A percentile compares a stretch with the other conserved stretches of the same genome.
phyloP scores from a whole-genome alignment of 345 rosid species.

The Mercurialis annua region DNA sequence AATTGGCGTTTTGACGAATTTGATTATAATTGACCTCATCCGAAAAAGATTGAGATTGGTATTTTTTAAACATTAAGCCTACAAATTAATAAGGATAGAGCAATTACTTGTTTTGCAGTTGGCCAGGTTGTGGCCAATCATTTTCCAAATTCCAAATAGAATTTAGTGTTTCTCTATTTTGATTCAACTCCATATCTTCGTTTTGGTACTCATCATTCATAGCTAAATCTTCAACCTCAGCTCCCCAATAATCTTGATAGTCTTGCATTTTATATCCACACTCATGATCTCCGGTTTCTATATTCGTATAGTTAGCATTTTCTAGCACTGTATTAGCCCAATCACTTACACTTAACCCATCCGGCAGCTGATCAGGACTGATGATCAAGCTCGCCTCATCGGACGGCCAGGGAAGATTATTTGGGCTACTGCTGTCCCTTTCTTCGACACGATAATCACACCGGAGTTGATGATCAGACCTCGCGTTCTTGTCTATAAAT shows the following conservation, averaged over 20 bases:
- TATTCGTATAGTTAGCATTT: slow-evolving; percentile 5
- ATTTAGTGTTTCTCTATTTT: slow-evolving; percentile 8
- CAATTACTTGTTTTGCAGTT: neutral
- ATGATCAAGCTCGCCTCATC: too few species aligned
- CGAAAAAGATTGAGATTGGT: too few species aligned
- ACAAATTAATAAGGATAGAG: too few species aligned
- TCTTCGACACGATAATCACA: slow-evolving; percentile 19
- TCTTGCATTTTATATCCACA: slow-evolving; percentile 13
- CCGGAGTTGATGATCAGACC: slow-evolving; percentile 37
- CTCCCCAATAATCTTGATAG: slow-evolving; percentile 18
- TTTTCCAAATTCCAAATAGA: slow-evolving; percentile 42
- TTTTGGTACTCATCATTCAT: slow-evolving; percentile 16
- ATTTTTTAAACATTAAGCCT: too few species aligned
- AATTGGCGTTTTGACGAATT: too few species aligned
- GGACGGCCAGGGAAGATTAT: neutral
- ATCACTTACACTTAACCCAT: slow-evolving; percentile 5
- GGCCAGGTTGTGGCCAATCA: neutral
- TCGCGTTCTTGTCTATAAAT: slow-evolving; percentile 39
- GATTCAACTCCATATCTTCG: slow-evolving; percentile 14
- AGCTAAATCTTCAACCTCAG: slow-evolving; percentile 22
- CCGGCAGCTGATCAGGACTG: neutral
- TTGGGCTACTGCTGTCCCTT: slow-evolving; percentile 17
- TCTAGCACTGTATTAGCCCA: slow-evolving; percentile 24
- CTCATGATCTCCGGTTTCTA: slow-evolving; percentile 9
- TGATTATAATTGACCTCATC: too few species aligned